Evolutionary conservation across 371 early-diverging fungal species (phyloP), one percentile per base, ranked within the genome.

Genomic region (Blakeslea trispora): DNA sequence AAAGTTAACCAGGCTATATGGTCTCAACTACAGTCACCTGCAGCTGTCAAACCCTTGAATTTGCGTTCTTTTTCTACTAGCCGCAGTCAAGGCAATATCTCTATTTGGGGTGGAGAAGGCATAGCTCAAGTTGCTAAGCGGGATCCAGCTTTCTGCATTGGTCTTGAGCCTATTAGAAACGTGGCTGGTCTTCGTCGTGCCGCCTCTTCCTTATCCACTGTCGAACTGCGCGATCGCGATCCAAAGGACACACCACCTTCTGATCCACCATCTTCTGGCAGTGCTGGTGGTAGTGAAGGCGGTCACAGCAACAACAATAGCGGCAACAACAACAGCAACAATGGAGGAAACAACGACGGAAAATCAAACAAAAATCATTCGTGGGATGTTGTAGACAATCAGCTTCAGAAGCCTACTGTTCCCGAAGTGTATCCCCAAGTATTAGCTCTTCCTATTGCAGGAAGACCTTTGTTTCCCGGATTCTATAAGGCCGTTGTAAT

Each of bases 401-500:
- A 82, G 15, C 63, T 87, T 40, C 82, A 84, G 57, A 87, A 89
- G 59, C 90, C 91, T 14, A 75, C 89, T 5, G 86, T 93, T 15
- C 95, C 95, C 7, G 92, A 93, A 45, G 82, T 82, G 14, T 94
- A 91, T 67, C 93, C 97, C 9, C 92, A 94, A 61, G 88, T 97
- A 0, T 73, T 98, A 57, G 93, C 95, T 15, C 78, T 98, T 39
- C 98, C 98, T 0, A 89, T 98, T 53, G 91, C 94, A 18, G 84
- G 94, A 14, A 85, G 97, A 44, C 97, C 97, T 6, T 77, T 97
- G 37, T 98, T 97, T 64, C 98, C 98, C 17, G 96, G 96, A 21
- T 94, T 96, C 64, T 97, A 95, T 81, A 97, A 97, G 76, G 94
- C 97, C 0, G 90, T 98, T 9, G 92, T 91, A 19, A 90, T 98